These are phyloP conservation scores for Mortierella sp. DNA, from an alignment of 371 early-diverging fungal genomes.

Conservation along the genomic window DNA sequence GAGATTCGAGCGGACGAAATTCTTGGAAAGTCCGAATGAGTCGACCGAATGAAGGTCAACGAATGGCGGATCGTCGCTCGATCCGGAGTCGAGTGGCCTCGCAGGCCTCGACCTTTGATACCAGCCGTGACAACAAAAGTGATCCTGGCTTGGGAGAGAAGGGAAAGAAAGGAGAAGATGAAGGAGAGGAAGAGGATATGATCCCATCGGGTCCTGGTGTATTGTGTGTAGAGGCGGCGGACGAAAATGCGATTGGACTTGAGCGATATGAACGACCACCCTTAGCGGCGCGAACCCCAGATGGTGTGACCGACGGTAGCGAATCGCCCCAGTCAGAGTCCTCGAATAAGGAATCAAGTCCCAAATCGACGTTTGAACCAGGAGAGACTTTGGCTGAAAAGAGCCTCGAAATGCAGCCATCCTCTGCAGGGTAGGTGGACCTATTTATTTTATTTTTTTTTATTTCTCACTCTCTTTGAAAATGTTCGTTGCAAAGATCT, in stretches of 20 bases:
- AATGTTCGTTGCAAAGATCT: too few relatives aligned
- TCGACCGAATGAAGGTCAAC: slow-evolving; percentile 19
- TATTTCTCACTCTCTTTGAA: too few relatives aligned
- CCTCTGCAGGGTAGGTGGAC: not conserved
- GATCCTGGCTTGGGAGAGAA: slow-evolving; percentile 8
- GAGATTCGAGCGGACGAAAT: slow-evolving; percentile 79
- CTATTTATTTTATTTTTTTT: not conserved
- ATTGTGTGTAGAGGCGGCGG: slow-evolving; percentile 37
- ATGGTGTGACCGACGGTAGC: not conserved
- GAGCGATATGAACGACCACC: slow-evolving; percentile 23
- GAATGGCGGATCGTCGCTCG: slow-evolving; percentile 4
- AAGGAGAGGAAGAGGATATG: not conserved
- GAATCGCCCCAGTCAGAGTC: not conserved
- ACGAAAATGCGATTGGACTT: slow-evolving; percentile 34
- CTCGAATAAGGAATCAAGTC: not conserved
- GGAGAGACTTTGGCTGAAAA: slow-evolving; percentile 13
- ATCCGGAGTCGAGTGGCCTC: slow-evolving; percentile 21
- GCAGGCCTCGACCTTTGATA: slow-evolving; percentile 22
- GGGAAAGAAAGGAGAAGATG: not conserved
- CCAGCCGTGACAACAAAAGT: not conserved
- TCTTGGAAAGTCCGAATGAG: slow-evolving; percentile 70
- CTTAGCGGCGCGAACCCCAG: not conserved
- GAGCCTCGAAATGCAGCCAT: not conserved
- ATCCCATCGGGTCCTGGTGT: slow-evolving; percentile 22
- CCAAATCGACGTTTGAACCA: slow-evolving; percentile 23